Evolutionary conservation across 495 filamentous ascomycete species (phyloP).

Genomic region (Podospora comata): DNA sequence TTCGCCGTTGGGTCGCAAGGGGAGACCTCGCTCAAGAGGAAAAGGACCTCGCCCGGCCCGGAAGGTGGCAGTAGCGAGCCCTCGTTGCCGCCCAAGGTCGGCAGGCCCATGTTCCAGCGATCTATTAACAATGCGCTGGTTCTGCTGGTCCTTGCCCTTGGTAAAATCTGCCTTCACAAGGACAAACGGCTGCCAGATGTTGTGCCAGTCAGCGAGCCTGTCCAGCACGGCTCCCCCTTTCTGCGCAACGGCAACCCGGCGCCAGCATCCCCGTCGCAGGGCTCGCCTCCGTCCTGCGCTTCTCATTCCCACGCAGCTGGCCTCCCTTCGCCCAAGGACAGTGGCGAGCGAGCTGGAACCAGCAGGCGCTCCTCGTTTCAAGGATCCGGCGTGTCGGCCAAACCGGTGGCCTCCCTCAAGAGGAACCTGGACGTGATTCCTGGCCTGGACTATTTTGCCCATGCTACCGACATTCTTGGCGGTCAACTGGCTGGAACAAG

Average conservation of each 20-base stretch:
- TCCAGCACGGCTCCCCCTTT: conserved; percentile 41
- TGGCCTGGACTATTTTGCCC: conserved; percentile 81
- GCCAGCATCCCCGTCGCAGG: conserved; percentile 43
- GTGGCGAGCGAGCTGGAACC: conserved; percentile 35
- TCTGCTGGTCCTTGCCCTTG: conserved; percentile 78
- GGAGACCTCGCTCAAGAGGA: conserved; percentile 57
- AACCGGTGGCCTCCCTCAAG: conserved; percentile 30
- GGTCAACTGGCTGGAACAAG: conserved; percentile 72
- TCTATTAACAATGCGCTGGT: conserved; percentile 73
- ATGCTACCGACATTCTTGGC: conserved; percentile 84
- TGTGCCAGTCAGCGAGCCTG: conserved; percentile 43
- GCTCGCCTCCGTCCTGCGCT: conserved; percentile 45
- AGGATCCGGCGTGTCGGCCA: conserved; percentile 29
- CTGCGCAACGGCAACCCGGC: conserved; percentile 47
- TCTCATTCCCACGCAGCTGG: conserved; percentile 38
- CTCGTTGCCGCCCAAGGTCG: conserved; percentile 34
- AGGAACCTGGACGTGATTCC: conserved; percentile 86
- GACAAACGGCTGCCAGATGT: conserved; percentile 59
- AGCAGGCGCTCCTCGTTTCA: conserved; percentile 47
- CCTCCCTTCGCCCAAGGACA: conserved; percentile 47
- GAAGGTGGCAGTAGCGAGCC: conserved; percentile 34
- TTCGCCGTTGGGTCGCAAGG: conserved; percentile 31
- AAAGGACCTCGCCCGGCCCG: conserved; percentile 46
- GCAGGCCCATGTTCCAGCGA: conserved; percentile 48
- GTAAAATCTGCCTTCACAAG: conserved; percentile 71